Evolutionary conservation across 176 grass and related monocot species (phyloP).

Genomic region (Oropetium thomaeum): DNA sequence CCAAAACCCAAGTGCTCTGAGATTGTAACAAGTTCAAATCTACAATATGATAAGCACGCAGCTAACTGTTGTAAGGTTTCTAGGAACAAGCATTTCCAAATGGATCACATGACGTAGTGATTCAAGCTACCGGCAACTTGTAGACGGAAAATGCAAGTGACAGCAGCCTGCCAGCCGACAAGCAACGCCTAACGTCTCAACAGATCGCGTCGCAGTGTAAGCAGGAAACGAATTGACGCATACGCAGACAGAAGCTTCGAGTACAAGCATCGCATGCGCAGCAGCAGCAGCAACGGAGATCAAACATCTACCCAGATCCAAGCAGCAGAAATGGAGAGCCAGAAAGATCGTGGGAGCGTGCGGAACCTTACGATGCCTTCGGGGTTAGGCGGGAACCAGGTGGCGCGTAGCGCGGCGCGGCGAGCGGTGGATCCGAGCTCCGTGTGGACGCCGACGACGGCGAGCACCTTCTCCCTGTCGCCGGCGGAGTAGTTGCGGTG

Average conservation of each 20-base stretch:
- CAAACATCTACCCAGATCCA: constrained; percentile 30
- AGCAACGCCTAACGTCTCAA: constrained; percentile 19
- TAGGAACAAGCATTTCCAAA: neutral
- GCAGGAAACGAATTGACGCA: neutral
- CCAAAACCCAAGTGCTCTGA: neutral
- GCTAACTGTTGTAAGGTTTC: neutral
- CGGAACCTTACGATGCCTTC: constrained; percentile 80
- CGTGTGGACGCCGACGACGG: constrained; percentile 76
- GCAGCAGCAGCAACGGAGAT: constrained; percentile 20
- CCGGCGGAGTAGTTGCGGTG: constrained; percentile 29
- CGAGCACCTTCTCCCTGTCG: constrained; percentile 74
- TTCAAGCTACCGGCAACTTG: neutral
- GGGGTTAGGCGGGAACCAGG: constrained; percentile 86
- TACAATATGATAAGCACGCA: neutral
- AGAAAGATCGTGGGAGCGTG: constrained; percentile 23
- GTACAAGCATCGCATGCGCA: neutral
- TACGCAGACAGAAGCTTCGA: constrained; percentile 1
- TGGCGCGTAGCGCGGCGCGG: constrained; percentile 61
- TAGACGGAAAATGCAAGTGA: constrained; percentile 14
- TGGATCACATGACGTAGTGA: neutral
- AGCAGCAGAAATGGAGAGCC: neutral
- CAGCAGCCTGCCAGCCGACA: constrained; percentile 1
- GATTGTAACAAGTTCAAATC: neutral
- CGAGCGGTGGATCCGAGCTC: constrained; percentile 55
- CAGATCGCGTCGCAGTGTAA: constrained; percentile 10